Evolutionary conservation across 2,329 filamentous ascomycete species (phyloP).

Genomic region (Diaporthe amygdali): DNA sequence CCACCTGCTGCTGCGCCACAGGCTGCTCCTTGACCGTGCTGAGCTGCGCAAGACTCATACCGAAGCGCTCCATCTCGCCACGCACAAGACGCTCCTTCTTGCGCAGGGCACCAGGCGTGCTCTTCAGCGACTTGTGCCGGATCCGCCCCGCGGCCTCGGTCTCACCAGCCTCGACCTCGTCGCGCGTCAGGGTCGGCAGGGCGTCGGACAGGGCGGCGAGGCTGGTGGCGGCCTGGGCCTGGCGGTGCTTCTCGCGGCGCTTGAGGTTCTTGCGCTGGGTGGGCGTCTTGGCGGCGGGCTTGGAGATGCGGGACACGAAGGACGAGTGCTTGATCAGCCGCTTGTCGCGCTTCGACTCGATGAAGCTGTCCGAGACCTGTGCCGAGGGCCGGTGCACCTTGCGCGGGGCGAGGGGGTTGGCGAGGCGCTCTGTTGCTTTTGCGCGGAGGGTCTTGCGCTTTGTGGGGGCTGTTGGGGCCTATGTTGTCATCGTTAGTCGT

Average conservation of each 20-base stretch:
- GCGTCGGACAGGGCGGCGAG: constrained; percentile 81
- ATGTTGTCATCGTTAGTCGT: constrained; percentile 7
- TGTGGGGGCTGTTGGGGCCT: constrained; percentile 43
- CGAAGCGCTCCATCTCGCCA: constrained; percentile 84
- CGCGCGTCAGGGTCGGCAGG: constrained; percentile 66
- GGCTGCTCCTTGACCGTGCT: constrained; percentile 42
- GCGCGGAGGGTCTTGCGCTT: constrained; percentile 63
- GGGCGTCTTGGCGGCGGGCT: constrained; percentile 45
- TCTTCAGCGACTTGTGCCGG: constrained; percentile 75
- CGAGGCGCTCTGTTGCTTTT: constrained; percentile 58
- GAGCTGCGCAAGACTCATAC: constrained; percentile 80
- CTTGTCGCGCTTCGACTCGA: constrained; percentile 82
- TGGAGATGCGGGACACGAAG: constrained; percentile 79
- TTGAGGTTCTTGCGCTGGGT: constrained; percentile 45
- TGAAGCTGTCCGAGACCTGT: constrained; percentile 62
- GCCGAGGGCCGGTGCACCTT: constrained; percentile 58
- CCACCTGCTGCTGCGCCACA: constrained; percentile 17
- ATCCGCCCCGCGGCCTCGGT: constrained; percentile 56
- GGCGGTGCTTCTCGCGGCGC: constrained; percentile 53
- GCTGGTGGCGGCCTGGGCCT: constrained; percentile 67
- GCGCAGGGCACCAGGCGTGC: constrained; percentile 80
- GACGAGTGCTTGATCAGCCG: constrained; percentile 79
- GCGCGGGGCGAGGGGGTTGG: constrained; percentile 56
- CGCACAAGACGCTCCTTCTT: constrained; percentile 80
- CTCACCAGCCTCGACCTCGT: constrained; percentile 50